Base-by-base conservation (phyloP, 371 early-diverging fungal genomes). In the Circinella umbellata region DNA sequence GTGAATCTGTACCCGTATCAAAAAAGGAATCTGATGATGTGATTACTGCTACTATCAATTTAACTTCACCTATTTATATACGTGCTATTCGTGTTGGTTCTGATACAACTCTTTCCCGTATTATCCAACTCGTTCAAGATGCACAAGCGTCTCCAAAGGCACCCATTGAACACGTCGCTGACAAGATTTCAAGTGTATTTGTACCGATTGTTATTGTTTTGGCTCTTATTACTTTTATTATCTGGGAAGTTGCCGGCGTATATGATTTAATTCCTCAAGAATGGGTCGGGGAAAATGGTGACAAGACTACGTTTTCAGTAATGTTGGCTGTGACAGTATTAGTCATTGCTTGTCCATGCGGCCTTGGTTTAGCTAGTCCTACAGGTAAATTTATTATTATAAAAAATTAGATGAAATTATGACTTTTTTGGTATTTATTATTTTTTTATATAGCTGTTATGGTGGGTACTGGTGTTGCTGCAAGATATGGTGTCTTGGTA, bases 401-500 rank as follows among this genome's bases (percentile, higher is more conserved):
- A 5, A n/a, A 51, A 20, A 14, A 38, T 46, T 51, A 27, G 47
- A 39, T 39, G 35, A n/a, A 49, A 13, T 17, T 15, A 14, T 35
- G 9, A 53, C 20, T 18, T 55, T 66, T 27, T 27, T 27, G 27
- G 27, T 27, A 51, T 17, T 42, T 42, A 9, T 42, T 11, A 1
- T 42, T 42, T 0, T 42, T 42, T 63, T 13, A 42, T 38, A 13
- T 76, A 80, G 94, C 95, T 10, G 88, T 96, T 35, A 94, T 96
- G 83, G 93, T 95, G n/a, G 96, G 96, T 20, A 95, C 95, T 39
- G 91, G 92, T 48, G 86, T 96, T 20, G 94, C 96, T n/a, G 91
- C 93, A 38, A 76, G 76, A 73, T 85, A 82, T 75, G 96, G 79
- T 77, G 79, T 85, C 4, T 81, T 89, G 17, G 81, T 82, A 17